Base-by-base conservation (phyloP, 2,329 filamentous ascomycete genomes). In the Raffaelea ambrosiae region DNA sequence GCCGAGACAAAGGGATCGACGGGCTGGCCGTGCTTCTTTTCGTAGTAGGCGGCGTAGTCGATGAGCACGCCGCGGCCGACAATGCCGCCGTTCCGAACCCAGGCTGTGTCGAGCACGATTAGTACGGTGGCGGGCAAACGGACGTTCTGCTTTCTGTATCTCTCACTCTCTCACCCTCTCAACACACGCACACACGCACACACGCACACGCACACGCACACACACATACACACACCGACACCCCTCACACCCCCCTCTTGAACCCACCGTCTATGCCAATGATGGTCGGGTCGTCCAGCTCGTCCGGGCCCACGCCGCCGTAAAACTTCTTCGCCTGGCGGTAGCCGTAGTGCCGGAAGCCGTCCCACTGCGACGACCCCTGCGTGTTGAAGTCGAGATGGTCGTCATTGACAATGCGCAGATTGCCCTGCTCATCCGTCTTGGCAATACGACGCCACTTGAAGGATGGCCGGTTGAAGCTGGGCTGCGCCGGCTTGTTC, bases 311-410 rank as follows among this genome's bases (percentile, higher is more conserved):
- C 11, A 47, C 46, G 21, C 41, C 41, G 42, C 47, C 47, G 46
- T 54, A 55, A 18, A 53, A 54, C n/a, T 44, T 43, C 29, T 26
- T 20, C 4, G 48, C 54, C 31, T 49, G 22, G 26, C 44, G 44
- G 44, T 54, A 54, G 31, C 54, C 55, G 47, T 54, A 58, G 48
- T 76, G 73, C 47, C 69, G 61, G 49, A 73, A 69, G 7, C 70
- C 70, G 59, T 73, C 70, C 70, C 70, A 73, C 51, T 73, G 70
- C n/a, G 66, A 69, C 9, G 67, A 64, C 43, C 64, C 65, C 49
- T 73, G 70, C 4, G 70, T 72, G 57, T 76, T 75, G 49, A 74
- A 58, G 7, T 63, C 59, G 49, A 72, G 66, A 1, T 60, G 53
- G 55, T 74, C 72, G 51, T 59, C 57, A 57, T 83, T 81, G 22